Conservation (phyloP, 495 filamentous ascomycete genomes). For the Achaetomiella virescens region DNA sequence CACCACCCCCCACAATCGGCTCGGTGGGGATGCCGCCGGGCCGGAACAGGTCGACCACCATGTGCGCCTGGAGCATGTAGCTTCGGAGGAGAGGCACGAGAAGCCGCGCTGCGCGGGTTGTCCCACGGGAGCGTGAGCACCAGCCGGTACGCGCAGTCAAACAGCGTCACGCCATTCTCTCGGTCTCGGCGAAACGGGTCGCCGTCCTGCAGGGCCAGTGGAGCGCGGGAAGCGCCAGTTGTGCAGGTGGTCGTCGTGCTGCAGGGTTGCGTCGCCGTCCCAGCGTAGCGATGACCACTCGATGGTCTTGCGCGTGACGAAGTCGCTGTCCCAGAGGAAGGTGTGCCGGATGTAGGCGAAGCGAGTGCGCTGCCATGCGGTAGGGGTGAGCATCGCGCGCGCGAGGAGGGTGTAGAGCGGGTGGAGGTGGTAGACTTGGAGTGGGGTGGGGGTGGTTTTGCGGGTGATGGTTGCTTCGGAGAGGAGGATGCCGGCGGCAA, state of each 20-base stretch:
- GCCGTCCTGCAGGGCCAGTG: neutral
- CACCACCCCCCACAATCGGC: neutral
- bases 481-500: neutral
- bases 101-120: neutral
- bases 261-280: neutral
- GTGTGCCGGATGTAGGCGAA: neutral
- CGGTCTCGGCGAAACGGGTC: neutral
- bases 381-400: neutral
- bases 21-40: neutral
- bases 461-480: neutral
- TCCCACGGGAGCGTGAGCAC: neutral
- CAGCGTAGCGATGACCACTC: neutral
- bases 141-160: neutral
- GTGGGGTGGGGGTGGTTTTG: neutral
- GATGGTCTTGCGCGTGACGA: too few relatives aligned
- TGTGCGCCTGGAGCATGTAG: neutral
- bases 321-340: too few relatives aligned
- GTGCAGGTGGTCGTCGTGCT: conserved; percentile 6
- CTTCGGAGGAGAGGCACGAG: neutral
- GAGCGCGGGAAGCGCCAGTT: neutral
- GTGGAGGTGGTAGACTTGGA: neutral
- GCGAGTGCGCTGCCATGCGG: neutral
- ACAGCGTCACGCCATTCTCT: neutral
- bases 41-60: neutral
- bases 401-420: neutral